Evolutionary conservation across 1,284 basidiomycete genomes (phyloP).

Genomic region (Naganishia sp.): DNA sequence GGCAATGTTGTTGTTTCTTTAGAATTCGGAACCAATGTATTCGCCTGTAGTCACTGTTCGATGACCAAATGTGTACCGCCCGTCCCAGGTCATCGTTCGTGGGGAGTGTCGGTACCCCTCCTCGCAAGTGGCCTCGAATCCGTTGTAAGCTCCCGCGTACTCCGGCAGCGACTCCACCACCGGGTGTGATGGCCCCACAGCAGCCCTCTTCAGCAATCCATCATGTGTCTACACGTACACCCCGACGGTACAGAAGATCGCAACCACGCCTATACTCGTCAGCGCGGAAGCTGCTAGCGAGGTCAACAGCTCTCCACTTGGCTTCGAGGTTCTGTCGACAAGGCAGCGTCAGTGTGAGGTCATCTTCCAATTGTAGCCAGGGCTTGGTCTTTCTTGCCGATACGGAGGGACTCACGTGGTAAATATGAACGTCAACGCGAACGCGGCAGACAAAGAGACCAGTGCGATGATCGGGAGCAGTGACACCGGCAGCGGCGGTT

Average conservation of each 20-base stretch:
- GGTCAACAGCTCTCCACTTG: constrained; percentile 62
- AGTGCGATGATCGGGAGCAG: constrained; percentile 73
- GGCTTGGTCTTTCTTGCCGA: background rate
- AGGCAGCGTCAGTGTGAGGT: background rate
- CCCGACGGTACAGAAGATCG: constrained; percentile 80
- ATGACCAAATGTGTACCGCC: background rate
- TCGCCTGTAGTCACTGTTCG: background rate
- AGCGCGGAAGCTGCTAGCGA: constrained; percentile 72
- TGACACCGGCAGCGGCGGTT: constrained; percentile 65
- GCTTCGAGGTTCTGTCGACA: constrained; percentile 7
- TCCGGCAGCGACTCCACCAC: no score
- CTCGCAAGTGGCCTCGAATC: background rate
- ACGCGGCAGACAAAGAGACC: constrained; percentile 69
- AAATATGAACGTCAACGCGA: constrained; percentile 81
- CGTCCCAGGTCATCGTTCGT: background rate
- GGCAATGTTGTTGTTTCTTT: background rate
- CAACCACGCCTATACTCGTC: constrained; percentile 80
- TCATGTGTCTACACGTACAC: constrained; percentile 67
- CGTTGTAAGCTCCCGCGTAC: no score
- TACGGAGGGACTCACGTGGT: constrained; percentile 66
- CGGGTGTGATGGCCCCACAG: no score
- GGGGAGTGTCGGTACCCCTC: no score
- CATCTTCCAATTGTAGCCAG: background rate
- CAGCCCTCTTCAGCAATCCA: no score
- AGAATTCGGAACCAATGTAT: no score